A percentile compares a stretch with the other conserved stretches of the same genome.
Conservation (phyloP, 2,329 filamentous ascomycete species). For the Zymoseptoria pseudotritici region DNA sequence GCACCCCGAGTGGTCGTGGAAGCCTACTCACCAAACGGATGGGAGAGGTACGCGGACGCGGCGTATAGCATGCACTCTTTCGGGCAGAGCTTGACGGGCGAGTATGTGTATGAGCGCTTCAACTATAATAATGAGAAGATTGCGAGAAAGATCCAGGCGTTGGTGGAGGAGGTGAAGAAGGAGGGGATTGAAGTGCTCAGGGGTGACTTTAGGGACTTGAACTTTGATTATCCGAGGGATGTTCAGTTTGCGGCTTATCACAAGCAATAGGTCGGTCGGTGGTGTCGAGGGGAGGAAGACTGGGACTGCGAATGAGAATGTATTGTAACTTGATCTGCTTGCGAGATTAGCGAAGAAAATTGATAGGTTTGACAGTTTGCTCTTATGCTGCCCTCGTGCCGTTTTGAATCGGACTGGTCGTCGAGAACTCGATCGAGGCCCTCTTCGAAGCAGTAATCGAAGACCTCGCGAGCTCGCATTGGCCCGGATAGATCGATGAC, state of each 20-base stretch:
- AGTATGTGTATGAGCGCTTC: slow-evolving; percentile 50
- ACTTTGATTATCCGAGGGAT: slow-evolving; percentile 23
- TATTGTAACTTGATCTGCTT: no score
- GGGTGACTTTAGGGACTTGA: slow-evolving; percentile 28
- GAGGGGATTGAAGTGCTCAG: slow-evolving; percentile 28
- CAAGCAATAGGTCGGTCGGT: not conserved
- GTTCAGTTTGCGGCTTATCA: slow-evolving; percentile 20
- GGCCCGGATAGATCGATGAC: no score
- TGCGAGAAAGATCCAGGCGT: slow-evolving; percentile 34
- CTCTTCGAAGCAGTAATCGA: no score
- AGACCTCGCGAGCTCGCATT: no score
- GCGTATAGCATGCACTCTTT: slow-evolving; percentile 48
- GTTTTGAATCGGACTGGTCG: no score
- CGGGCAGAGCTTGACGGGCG: slow-evolving; percentile 50
- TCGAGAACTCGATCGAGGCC: no score
- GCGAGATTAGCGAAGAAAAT: no score
- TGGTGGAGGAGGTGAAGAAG: slow-evolving; percentile 31
- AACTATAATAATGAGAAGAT: slow-evolving; percentile 45
- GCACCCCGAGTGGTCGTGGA: slow-evolving; percentile 49
- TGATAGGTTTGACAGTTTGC: no score
- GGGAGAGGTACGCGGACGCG: slow-evolving; percentile 55
- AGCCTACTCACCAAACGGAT: slow-evolving; percentile 51
- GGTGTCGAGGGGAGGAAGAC: not conserved
- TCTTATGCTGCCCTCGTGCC: no score
- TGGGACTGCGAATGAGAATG: not conserved